phyloP scores from a whole-genome alignment of 345 rosid genomes.

The Citrus australasica region DNA sequence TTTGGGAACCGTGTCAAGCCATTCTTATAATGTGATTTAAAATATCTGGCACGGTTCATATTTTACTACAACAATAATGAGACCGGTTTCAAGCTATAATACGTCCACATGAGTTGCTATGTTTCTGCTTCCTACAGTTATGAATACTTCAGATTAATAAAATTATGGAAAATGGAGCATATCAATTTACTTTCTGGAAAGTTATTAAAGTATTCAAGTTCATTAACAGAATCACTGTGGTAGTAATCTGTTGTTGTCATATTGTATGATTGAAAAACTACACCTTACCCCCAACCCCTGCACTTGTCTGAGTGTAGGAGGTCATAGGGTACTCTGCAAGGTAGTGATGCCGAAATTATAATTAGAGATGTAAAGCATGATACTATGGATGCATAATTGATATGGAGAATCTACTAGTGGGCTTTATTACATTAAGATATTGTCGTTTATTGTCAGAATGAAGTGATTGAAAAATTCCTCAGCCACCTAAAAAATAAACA shows the following conservation, averaged over 20 bases:
- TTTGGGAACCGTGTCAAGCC: background rate
- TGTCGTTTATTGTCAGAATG: background rate
- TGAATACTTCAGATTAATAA: background rate
- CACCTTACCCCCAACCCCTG: background rate
- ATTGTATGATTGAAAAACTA: background rate
- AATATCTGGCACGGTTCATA: constrained; percentile 3
- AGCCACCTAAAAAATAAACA: background rate
- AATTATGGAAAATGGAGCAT: background rate
- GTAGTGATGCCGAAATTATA: background rate
- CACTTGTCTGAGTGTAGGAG: background rate
- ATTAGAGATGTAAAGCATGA: background rate
- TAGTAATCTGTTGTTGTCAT: background rate
- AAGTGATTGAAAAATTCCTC: background rate
- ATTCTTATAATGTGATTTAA: background rate
- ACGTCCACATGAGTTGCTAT: background rate
- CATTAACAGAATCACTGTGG: background rate
- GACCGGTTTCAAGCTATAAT: background rate
- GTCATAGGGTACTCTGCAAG: background rate
- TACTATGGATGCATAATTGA: background rate
- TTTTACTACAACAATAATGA: background rate
- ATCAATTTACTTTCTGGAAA: background rate
- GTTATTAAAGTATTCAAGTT: background rate
- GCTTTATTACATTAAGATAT: background rate
- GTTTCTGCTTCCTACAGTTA: background rate
- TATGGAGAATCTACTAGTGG: background rate